Evolutionary conservation across 441 rosid genomes (phyloP).

Genomic region (Arabidopsis hybrid): DNA sequence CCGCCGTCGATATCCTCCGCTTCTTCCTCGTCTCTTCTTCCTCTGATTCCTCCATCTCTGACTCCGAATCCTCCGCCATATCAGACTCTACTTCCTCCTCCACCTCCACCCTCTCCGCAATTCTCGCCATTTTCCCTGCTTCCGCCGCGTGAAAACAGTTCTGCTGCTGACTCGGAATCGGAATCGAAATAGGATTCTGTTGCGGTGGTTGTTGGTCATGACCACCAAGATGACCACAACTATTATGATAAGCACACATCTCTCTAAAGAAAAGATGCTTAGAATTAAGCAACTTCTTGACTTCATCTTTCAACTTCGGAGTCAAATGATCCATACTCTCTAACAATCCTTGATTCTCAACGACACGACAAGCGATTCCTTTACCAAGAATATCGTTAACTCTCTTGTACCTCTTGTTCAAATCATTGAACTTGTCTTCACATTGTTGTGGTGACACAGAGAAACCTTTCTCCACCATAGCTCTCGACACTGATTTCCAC

Average conservation of each 20-base stretch:
- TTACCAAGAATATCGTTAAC: conserved; percentile 91
- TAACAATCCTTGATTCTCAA: conserved; percentile 88
- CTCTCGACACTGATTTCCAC: conserved; percentile 95
- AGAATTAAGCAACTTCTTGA: conserved; percentile 78
- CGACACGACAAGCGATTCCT: conserved; percentile 90
- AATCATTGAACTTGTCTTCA: conserved; percentile 94
- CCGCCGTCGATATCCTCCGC: conserved; percentile 40
- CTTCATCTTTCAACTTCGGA: conserved; percentile 85
- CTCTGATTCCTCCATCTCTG: conserved; percentile 48
- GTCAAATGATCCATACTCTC: conserved; percentile 78
- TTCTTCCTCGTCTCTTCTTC: conserved; percentile 51
- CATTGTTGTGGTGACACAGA: conserved; percentile 97
- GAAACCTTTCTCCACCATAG: conserved; percentile 97
- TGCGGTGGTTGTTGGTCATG: conserved; percentile 49
- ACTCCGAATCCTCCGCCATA: conserved; percentile 49
- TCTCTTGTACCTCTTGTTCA: conserved; percentile 97
- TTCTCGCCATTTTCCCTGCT: conserved; percentile 52
- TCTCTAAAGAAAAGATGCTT: conserved; percentile 92
- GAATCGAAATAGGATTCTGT: conserved; percentile 11
- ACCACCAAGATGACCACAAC: conserved; percentile 69
- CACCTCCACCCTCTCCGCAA: conserved; percentile 50
- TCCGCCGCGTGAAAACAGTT: conserved; percentile 66
- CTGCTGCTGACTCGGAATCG: conserved; percentile 32
- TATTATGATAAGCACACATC: conserved; percentile 97
- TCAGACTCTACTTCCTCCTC: conserved; percentile 50